Percentiles rank a stretch among this genome's conserved stretches.
Evolutionary conservation across 1,284 basidiomycete genomes (phyloP).

Genomic region (Thecaphora thlaspeos): DNA sequence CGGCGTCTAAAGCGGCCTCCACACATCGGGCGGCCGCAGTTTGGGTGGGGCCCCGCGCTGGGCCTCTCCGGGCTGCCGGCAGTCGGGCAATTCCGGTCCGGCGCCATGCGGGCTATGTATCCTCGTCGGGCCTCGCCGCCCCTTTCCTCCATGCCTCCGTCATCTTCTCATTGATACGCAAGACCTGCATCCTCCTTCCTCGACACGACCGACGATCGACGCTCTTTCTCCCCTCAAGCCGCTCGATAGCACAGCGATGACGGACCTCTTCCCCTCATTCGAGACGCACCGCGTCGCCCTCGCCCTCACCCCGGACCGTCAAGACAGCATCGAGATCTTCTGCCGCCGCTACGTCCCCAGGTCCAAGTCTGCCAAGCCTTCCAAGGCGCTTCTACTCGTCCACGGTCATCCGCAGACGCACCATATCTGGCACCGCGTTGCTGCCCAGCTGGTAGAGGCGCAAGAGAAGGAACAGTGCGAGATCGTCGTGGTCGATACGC

Average conservation of each 20-base stretch:
- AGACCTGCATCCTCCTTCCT: too few species aligned
- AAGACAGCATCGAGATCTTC: conserved; percentile 16
- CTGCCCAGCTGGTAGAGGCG: conserved; percentile 41
- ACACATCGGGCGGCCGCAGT: too few species aligned
- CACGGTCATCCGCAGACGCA: conserved; percentile 59
- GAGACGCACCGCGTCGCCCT: neutral
- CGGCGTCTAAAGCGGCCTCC: too few species aligned
- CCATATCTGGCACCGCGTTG: conserved; percentile 57
- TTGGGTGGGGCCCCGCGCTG: too few species aligned
- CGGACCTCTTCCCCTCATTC: neutral
- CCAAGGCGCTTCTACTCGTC: conserved; percentile 57
- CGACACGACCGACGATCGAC: conserved; percentile 3
- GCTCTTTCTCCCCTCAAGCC: conserved; percentile 18
- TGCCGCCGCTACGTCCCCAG: conserved; percentile 16
- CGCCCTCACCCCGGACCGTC: conserved; percentile 7
- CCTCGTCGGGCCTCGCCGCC: too few species aligned
- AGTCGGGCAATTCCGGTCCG: too few species aligned
- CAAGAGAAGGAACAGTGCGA: conserved; percentile 53
- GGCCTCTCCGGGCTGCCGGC: too few species aligned
- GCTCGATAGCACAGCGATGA: conserved; percentile 5
- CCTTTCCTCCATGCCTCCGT: too few species aligned
- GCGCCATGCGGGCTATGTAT: too few species aligned
- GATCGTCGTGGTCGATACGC: conserved; percentile 56
- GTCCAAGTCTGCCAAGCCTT: conserved; percentile 1
- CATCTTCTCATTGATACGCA: too few species aligned